phyloP scores from a whole-genome alignment of 2,329 filamentous ascomycete genomes.

The Alternaria sp. region DNA sequence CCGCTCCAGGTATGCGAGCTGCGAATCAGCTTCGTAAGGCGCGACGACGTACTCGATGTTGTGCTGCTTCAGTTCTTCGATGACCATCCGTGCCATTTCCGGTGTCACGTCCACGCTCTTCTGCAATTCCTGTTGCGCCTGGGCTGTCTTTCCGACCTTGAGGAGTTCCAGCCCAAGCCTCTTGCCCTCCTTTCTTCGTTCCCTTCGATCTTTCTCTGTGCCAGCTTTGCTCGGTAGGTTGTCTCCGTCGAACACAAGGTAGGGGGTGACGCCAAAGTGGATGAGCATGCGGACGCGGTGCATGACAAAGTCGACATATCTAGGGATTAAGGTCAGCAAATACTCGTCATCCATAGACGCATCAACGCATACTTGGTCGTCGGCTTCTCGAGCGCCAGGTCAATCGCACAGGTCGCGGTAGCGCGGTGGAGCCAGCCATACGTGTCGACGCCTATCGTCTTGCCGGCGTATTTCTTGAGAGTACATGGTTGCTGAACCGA shows the following conservation, averaged over 20 bases:
- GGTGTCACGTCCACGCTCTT: constrained; percentile 96
- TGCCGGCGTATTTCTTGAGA: constrained; percentile 83
- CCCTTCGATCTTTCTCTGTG: constrained; percentile 80
- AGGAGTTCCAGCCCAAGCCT: constrained; percentile 78
- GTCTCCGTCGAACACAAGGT: constrained; percentile 95
- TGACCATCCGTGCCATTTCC: constrained; percentile 89
- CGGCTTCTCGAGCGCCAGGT: constrained; percentile 85
- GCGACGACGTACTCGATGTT: constrained; percentile 88
- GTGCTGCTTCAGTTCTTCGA: constrained; percentile 85
- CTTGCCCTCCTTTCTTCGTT: constrained; percentile 77
- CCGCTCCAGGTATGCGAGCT: constrained; percentile 90
- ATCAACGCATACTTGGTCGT: constrained; percentile 74
- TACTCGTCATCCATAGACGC: neutral
- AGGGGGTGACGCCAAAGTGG: constrained; percentile 92
- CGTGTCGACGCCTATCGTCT: constrained; percentile 92
- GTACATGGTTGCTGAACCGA: constrained; percentile 91
- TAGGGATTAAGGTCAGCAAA: constrained; percentile 47
- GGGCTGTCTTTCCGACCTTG: constrained; percentile 77
- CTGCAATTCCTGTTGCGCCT: constrained; percentile 86
- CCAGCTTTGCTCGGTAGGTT: constrained; percentile 90
- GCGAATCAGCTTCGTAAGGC: constrained; percentile 97
- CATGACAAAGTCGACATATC: constrained; percentile 89
- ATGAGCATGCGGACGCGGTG: constrained; percentile 91
- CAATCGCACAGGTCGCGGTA: constrained; percentile 86
- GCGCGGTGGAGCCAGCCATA: constrained; percentile 99